Evolutionary conservation across 305 asterid species (phyloP).

Genomic region (Petunia hybrid): DNA sequence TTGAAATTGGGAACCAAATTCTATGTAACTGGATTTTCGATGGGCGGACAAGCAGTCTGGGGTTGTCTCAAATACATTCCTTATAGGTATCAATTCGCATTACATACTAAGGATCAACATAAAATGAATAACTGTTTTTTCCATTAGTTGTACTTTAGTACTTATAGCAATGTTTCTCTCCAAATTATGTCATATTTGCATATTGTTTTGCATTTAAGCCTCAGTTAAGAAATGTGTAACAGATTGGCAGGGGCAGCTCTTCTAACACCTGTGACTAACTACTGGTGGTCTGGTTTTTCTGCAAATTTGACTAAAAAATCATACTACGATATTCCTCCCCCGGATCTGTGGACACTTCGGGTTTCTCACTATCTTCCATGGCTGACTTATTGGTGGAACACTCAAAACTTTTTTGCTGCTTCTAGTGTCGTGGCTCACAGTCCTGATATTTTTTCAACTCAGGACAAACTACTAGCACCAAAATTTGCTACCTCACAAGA

Average conservation of each 20-base stretch:
- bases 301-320: constrained; percentile 34
- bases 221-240: not conserved
- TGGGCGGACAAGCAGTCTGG: constrained; percentile 92
- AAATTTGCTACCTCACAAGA: too few relatives aligned
- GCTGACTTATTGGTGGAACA: constrained; percentile 58
- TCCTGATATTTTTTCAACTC: constrained; percentile 49
- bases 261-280: constrained; percentile 49
- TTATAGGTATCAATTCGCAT: constrained; percentile 59
- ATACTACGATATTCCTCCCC: constrained; percentile 1
- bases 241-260: constrained; percentile 60
- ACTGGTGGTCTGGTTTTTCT: constrained; percentile 57
- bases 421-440: constrained; percentile 34
- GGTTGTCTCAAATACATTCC: constrained; percentile 89
- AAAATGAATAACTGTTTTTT: too few relatives aligned
- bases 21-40: constrained; percentile 68
- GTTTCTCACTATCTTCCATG: constrained; percentile 51
- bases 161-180: not conserved
- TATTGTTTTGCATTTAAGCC: too few relatives aligned
- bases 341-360: constrained; percentile 52
- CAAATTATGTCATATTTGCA: too few relatives aligned
- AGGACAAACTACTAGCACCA: constrained; percentile 43
- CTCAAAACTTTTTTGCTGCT: constrained; percentile 48
- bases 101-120: not conserved
- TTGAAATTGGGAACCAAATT: constrained; percentile 75
- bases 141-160: not conserved